Base-by-base conservation (phyloP, 2,329 filamentous ascomycete genomes). In the Phoma sp. region DNA sequence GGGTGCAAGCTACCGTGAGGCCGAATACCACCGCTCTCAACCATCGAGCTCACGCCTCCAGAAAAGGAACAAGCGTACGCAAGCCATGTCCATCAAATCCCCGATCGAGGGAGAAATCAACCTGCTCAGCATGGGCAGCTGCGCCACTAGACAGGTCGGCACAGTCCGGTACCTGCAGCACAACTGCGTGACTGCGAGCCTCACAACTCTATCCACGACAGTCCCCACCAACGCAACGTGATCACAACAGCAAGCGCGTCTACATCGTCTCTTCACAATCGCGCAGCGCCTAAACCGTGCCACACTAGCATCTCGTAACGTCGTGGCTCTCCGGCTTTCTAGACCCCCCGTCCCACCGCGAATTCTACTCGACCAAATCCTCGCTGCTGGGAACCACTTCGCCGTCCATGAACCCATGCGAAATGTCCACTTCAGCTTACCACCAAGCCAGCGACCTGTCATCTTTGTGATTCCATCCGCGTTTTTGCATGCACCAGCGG, bases 401-500 rank as follows among this genome's bases (percentile, higher is more conserved):
- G 20, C 39, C 39, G 25, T 23, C 37, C 46, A 32, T 34, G 28
- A 39, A 26, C 28, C 26, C 17, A 18, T 18, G n/a, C 28, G 5
- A 6, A 36, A 49, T 36, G 21, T 29, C 46, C 46, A 29, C 36
- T 14, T 39, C 43, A 45, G 33, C 39, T 37, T 26, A 38, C n/a
- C 39, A 43, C 33, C 29, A 21, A 7, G 9, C n/a, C 23, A 25
- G 37, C 37, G 37, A 42, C 20, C 37, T 30, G 32, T 42, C 47
- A 48, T 46, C 32, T 48, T 20, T 49, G 46, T 47, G 51, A 47
- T 34, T 2, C 17, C 17, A 23, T 14, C 18, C 46, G 45, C 45
- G 26, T 40, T 46, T 42, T 49, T 39, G 7, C 46, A n/a, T 54
- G 51, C 51, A 54, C 4, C 10, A 14, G 49, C 51, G 61, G 59